phyloP scores from a whole-genome alignment of 2,329 filamentous ascomycete genomes.

The Anthostomella pinea region DNA sequence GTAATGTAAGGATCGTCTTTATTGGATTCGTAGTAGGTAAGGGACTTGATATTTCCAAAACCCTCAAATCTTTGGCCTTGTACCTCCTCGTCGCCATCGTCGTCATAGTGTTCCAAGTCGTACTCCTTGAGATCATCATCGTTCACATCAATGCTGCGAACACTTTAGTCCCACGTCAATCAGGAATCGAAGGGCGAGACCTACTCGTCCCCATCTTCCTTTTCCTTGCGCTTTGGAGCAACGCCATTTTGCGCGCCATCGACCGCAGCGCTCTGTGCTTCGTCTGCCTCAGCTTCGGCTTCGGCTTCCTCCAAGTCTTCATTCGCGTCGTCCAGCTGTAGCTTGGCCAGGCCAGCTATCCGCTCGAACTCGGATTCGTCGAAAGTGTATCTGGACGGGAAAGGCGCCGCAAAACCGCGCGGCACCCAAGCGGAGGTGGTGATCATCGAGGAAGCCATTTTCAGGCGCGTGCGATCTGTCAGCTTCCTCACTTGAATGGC shows the following conservation, averaged over 20 bases:
- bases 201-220: slow-evolving; percentile 20
- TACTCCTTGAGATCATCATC: slow-evolving; percentile 96
- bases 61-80: slow-evolving; percentile 78
- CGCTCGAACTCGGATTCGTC: slow-evolving; percentile 73
- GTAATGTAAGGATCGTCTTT: slow-evolving; percentile 97
- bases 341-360: slow-evolving; percentile 70
- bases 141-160: slow-evolving; percentile 48
- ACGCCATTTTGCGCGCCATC: background rate
- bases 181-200: slow-evolving; percentile 8
- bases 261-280: slow-evolving; percentile 4
- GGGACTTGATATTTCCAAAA: slow-evolving; percentile 91
- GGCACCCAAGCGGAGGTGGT: slow-evolving; percentile 75
- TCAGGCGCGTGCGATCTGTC: background rate
- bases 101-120: slow-evolving; percentile 93
- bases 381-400: slow-evolving; percentile 71
- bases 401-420: slow-evolving; percentile 71
- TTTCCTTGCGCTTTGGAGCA: slow-evolving; percentile 2
- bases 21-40: slow-evolving; percentile 92
- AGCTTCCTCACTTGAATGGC: background rate
- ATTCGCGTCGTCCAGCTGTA: slow-evolving; percentile 88
- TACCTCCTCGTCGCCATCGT: slow-evolving; percentile 67
- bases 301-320: slow-evolving; percentile 77
- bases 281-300: slow-evolving; percentile 35
- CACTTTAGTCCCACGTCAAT: slow-evolving; percentile 12
- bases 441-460: slow-evolving; percentile 64